Conservation (phyloP, 1,284 basidiomycete species). For the Ustilago lituana region DNA sequence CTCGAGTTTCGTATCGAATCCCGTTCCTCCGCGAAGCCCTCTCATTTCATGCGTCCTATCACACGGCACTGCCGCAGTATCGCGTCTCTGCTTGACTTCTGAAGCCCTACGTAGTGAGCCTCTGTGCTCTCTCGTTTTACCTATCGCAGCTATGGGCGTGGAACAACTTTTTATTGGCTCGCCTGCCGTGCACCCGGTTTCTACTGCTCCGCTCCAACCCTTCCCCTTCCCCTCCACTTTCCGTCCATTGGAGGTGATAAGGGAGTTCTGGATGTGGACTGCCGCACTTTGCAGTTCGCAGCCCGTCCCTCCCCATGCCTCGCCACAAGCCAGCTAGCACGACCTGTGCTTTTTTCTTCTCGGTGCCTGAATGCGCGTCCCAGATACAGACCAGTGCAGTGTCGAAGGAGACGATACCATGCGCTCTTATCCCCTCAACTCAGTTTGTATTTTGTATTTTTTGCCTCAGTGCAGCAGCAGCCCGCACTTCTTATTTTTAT, state of each 20-base stretch:
- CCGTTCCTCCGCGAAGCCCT: background rate
- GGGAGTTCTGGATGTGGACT: slow-evolving; percentile 18
- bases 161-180: slow-evolving; percentile 15
- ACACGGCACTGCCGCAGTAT: too few relatives aligned
- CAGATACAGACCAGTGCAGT: background rate
- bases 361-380: slow-evolving; percentile 13
- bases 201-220: background rate
- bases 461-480: too few relatives aligned
- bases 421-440: too few relatives aligned
- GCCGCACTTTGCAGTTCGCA: too few relatives aligned
- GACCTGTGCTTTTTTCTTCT: background rate
- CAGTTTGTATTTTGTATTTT: too few relatives aligned
- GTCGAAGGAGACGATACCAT: slow-evolving; percentile 6
- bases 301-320: too few relatives aligned
- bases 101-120: too few relatives aligned
- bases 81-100: background rate
- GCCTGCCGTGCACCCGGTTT: slow-evolving; percentile 1
- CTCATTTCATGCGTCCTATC: slow-evolving; percentile 1
- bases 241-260: slow-evolving; percentile 12
- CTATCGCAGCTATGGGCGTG: slow-evolving; percentile 5
- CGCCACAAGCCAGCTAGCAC: too few relatives aligned
- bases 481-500: too few relatives aligned
- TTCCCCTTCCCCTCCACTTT: background rate
- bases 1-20: background rate
- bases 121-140: background rate